A percentile compares a stretch with the other conserved stretches of the same genome.
phyloP scores from a whole-genome alignment of 2,329 filamentous ascomycete species.

The Arthrobotrys sinensis region DNA sequence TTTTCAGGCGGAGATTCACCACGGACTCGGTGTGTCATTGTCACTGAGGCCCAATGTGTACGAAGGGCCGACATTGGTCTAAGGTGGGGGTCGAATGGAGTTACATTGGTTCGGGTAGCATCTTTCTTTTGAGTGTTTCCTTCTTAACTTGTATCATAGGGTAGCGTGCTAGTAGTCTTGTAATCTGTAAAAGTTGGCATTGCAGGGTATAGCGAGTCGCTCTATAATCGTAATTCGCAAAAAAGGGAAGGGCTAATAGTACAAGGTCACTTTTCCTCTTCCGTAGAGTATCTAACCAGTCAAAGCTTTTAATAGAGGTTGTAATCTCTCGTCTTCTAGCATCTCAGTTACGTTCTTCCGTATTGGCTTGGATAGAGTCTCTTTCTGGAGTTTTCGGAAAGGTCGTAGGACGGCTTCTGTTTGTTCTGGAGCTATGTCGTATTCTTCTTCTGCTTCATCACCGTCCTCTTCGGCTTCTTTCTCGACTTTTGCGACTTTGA shows the following conservation, averaged over 20 bases:
- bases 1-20: conserved; percentile 92
- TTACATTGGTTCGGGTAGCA: conserved; percentile 12
- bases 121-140: conserved; percentile 15
- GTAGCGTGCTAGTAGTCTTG: conserved; percentile 9
- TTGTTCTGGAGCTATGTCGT: conserved; percentile 62
- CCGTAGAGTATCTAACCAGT: conserved; percentile 6
- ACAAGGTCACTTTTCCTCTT: conserved; percentile 13
- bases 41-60: conserved; percentile 81
- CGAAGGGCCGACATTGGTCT: conserved; percentile 69
- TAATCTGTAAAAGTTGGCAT: conserved; percentile 25
- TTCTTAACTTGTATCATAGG: conserved; percentile 37
- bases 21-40: conserved; percentile 85
- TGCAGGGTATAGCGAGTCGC: conserved; percentile 47
- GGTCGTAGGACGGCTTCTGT: conserved; percentile 72
- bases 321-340: conserved; percentile 81
- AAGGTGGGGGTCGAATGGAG: background rate
- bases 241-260: conserved; percentile 29
- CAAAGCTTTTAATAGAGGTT: conserved; percentile 67
- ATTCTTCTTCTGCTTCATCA: conserved; percentile 70
- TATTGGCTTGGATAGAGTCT: conserved; percentile 77
- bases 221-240: conserved; percentile 30
- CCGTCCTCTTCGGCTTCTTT: conserved; percentile 66
- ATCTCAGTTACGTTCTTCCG: conserved; percentile 79
- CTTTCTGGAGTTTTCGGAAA: conserved; percentile 73
- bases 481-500: conserved; percentile 75